Conservation (phyloP, 371 early-diverging fungal species). For the Polyrhizophydium stewartii region DNA sequence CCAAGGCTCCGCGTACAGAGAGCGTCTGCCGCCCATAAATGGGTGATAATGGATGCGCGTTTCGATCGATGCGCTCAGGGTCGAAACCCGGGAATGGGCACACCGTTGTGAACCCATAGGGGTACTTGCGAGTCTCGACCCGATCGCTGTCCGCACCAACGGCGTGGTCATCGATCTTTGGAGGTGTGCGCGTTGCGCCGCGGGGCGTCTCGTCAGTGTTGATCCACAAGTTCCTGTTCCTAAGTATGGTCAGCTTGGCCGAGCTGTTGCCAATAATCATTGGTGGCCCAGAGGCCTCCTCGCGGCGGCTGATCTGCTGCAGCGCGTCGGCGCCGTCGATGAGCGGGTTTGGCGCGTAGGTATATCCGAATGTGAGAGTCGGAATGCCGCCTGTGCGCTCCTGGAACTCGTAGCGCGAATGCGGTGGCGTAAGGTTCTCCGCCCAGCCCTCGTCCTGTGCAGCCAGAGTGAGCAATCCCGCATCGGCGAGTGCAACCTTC, state of each 20-base stretch:
- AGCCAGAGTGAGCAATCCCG: no score
- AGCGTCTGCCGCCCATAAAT: slow-evolving; percentile 29
- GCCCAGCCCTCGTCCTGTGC: slow-evolving; percentile 42
- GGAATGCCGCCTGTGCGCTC: slow-evolving; percentile 43
- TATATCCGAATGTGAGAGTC: slow-evolving; percentile 41
- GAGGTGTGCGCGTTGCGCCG: slow-evolving; percentile 15
- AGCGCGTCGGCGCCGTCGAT: slow-evolving; percentile 14
- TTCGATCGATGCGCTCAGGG: slow-evolving; percentile 34
- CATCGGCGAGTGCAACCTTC: no score
- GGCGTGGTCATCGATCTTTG: slow-evolving; percentile 7
- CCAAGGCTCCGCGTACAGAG: background rate
- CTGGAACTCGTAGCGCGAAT: slow-evolving; percentile 30
- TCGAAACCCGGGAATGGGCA: slow-evolving; percentile 49
- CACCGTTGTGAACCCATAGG: slow-evolving; percentile 32
- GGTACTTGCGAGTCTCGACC: slow-evolving; percentile 10
- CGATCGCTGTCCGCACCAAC: background rate
- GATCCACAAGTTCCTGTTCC: background rate
- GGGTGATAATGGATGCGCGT: slow-evolving; percentile 22
- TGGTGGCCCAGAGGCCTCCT: background rate
- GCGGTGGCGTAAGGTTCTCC: slow-evolving; percentile 31
- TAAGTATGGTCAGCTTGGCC: background rate
- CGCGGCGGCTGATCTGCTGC: background rate
- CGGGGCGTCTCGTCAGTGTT: slow-evolving; percentile 13
- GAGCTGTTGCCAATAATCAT: background rate
- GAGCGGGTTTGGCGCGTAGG: slow-evolving; percentile 33